These are phyloP conservation scores for Ceratobasidium sp. DNA, from an alignment of 1,284 basidiomycete species.

Conservation along the genomic window DNA sequence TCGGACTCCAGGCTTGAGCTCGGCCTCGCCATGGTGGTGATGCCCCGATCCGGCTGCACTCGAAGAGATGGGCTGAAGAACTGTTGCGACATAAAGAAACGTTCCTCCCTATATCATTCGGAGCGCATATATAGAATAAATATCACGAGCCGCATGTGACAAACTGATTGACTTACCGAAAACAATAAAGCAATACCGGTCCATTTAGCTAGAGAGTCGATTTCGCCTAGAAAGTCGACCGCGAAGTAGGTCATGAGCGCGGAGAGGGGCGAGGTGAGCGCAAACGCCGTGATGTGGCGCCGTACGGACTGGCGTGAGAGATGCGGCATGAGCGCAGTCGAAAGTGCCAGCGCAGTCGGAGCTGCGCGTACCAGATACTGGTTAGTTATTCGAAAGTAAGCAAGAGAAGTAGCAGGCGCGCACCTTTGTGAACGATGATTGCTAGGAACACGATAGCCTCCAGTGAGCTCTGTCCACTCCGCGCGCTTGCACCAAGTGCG, in stretches of 20 bases:
- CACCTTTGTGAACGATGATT: slow-evolving; percentile 89
- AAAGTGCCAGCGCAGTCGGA: slow-evolving; percentile 85
- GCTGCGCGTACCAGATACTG: slow-evolving; percentile 60
- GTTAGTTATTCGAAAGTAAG: slow-evolving; percentile 38
- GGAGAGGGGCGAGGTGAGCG: slow-evolving; percentile 79
- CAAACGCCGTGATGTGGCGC: slow-evolving; percentile 80
- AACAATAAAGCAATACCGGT: slow-evolving; percentile 81
- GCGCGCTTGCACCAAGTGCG: slow-evolving; percentile 76
- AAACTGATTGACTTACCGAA: slow-evolving; percentile 64
- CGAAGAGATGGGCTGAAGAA: slow-evolving; percentile 73
- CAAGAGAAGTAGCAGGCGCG: slow-evolving; percentile 40
- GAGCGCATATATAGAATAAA: slow-evolving; percentile 6
- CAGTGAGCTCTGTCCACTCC: slow-evolving; percentile 41
- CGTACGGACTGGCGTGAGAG: slow-evolving; percentile 73
- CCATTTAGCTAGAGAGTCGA: slow-evolving; percentile 62
- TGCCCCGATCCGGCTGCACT: slow-evolving; percentile 42
- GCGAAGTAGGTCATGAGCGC: slow-evolving; percentile 75
- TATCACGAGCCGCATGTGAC: neutral
- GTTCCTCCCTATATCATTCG: slow-evolving; percentile 80
- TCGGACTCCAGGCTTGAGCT: slow-evolving; percentile 61
- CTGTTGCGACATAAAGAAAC: slow-evolving; percentile 94
- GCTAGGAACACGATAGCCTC: slow-evolving; percentile 80
- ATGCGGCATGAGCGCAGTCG: slow-evolving; percentile 81
- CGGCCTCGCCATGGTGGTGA: slow-evolving; percentile 57
- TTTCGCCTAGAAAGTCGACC: slow-evolving; percentile 65